Evolutionary conservation across 2,329 filamentous ascomycete species (phyloP), one percentile per base, ranked within the genome.

Genomic region (Epichloe glyceriae): DNA sequence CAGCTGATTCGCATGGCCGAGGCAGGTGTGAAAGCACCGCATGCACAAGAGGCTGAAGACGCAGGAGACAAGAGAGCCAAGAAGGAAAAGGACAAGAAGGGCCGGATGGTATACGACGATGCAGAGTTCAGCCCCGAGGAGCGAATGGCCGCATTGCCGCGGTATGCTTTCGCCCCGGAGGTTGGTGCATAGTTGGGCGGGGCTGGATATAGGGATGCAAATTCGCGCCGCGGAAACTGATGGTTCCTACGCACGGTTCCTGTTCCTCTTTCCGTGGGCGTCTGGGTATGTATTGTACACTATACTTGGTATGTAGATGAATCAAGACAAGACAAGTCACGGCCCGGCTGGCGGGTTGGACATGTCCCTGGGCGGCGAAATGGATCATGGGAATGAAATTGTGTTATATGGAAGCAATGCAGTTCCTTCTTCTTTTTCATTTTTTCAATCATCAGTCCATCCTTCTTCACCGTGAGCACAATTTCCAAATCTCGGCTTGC

Each of bases 81-180:
- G 63, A 83, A 82, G 62, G 73, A 80, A 53, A 85, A 83, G 66
- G 78, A 80, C 58, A 79, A 82, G 63, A 83, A 82, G 62, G 73
- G 74, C 51, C 78, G 79, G 64, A 83, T 95, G 78, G 74, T 95
- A 33, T 95, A 93, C 70, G 82, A 82, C 55, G 87, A 94, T 63
- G 81, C 85, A 48, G 83, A 85, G 52, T 72, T 82, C 61, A 93
- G 86, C 61, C 86, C 88, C 2, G 90, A 96, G 71, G 90, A 95
- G 75, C 88, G 83, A 69, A 89, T 95, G 86, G 85, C 88, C 30
- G 70, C 73, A 62, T 71, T 93, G 70, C 74, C 85, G 54, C 83
- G 81, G 67, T 95, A 94, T 71, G 81, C 83, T 60, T 85, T 79
- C 51, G 57, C 55, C 35, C 58, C 64, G 5, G 56, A 59, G 40